Percentiles rank a stretch among this genome's conserved stretches.
Evolutionary conservation across 352 stramenopile species (phyloP).

Genomic region (Phytophthora pseudosyringae): DNA sequence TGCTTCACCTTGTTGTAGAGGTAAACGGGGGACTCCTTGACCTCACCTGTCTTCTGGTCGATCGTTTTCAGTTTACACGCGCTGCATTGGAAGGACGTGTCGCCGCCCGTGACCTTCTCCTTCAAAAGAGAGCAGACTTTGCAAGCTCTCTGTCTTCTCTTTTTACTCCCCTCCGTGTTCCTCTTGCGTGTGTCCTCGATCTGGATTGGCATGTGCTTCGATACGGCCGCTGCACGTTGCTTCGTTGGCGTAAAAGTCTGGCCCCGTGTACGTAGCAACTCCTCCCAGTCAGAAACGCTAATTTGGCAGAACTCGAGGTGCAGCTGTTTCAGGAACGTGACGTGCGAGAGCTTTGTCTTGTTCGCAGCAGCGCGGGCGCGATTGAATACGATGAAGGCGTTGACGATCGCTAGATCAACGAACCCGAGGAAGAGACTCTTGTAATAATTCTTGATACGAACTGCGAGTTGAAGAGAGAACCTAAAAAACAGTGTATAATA

Average conservation of each 20-base stretch:
- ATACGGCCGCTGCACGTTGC: no score
- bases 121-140: constrained; percentile 16
- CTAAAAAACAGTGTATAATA: constrained; percentile 2
- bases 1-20: constrained; percentile 11
- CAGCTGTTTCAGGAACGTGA: constrained; percentile 13
- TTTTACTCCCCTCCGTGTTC: constrained; percentile 3
- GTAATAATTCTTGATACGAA: constrained; percentile 21
- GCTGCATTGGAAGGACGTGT: constrained; percentile 7
- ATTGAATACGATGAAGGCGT: constrained; percentile 20
- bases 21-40: neutral
- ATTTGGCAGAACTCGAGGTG: constrained; percentile 1
- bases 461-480: constrained; percentile 7
- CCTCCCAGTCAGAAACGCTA: neutral
- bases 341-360: constrained; percentile 1
- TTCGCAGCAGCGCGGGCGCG: neutral
- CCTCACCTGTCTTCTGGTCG: no score
- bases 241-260: no score
- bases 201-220: no score
- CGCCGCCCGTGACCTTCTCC: neutral
- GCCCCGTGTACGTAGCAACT: neutral
- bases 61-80: neutral
- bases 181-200: no score
- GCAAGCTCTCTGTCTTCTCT: constrained; percentile 2
- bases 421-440: constrained; percentile 18
- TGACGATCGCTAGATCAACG: constrained; percentile 9